A percentile compares a stretch with the other conserved stretches of the same genome.
phyloP scores from a whole-genome alignment of 2,329 filamentous ascomycete species.

The Apiospora marii region DNA sequence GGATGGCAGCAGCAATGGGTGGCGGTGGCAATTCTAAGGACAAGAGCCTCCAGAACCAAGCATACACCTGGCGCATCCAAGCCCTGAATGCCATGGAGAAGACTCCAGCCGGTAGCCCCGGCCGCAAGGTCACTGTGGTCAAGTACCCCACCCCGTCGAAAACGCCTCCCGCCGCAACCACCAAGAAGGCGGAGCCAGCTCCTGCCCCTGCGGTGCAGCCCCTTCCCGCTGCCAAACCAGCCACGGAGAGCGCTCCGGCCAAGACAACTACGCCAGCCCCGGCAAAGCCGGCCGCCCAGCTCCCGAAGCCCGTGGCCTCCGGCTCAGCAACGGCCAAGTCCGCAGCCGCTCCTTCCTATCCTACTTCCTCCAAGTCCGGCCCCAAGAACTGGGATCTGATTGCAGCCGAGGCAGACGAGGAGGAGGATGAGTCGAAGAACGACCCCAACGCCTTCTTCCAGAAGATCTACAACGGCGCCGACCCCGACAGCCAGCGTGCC shows the following conservation, averaged over 20 bases:
- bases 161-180: neutral
- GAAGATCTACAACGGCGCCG: conserved; percentile 79
- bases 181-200: conserved; percentile 12
- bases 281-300: neutral
- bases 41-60: conserved; percentile 45
- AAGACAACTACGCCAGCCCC: neutral
- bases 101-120: conserved; percentile 53
- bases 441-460: conserved; percentile 89
- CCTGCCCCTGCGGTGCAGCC: conserved; percentile 1
- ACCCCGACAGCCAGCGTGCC: conserved; percentile 82
- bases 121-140: conserved; percentile 54
- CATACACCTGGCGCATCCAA: conserved; percentile 56
- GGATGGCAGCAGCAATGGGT: conserved; percentile 35
- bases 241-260: conserved; percentile 48
- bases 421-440: conserved; percentile 61
- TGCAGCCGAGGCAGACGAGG: conserved; percentile 54
- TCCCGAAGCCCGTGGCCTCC: neutral
- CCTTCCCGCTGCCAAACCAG: conserved; percentile 26
- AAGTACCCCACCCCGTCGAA: conserved; percentile 41
- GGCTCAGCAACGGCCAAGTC: conserved; percentile 21
- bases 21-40: conserved; percentile 34
- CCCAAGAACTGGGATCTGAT: conserved; percentile 94
- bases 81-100: conserved; percentile 54
- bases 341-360: conserved; percentile 67
- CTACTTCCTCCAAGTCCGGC: conserved; percentile 83